A percentile compares a stretch with the other conserved stretches of the same genome.
Conservation (phyloP, 2,329 filamentous ascomycete species). For the Botrytis cinerea region DNA sequence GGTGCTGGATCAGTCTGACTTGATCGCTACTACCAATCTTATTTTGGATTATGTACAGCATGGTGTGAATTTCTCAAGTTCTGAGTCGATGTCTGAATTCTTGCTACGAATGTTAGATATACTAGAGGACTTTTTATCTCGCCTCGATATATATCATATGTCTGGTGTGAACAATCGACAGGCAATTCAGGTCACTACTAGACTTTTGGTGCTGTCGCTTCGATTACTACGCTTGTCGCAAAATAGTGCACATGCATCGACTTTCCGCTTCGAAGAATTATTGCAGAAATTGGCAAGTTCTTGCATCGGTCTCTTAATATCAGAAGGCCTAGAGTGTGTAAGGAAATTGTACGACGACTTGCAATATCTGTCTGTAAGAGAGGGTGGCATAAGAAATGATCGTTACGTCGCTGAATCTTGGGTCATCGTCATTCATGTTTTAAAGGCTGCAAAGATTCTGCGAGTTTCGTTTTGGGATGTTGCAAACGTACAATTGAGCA, state of each 20-base stretch:
- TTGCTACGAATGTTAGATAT: conserved; percentile 38
- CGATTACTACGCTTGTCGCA: conserved; percentile 49
- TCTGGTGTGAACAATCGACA: conserved; percentile 2
- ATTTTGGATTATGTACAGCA: conserved; percentile 40
- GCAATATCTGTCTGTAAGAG: conserved; percentile 48
- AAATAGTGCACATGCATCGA: conserved; percentile 24
- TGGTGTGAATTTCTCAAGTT: conserved; percentile 30
- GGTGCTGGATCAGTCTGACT: conserved; percentile 21
- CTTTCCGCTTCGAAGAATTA: conserved; percentile 51
- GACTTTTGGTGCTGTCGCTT: conserved; percentile 43
- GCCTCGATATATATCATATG: conserved; percentile 22
- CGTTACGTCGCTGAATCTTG: conserved; percentile 54
- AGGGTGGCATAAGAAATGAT: conserved; percentile 54
- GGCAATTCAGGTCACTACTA: conserved; percentile 30
- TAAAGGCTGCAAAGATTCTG: conserved; percentile 54
- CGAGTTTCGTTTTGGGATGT: conserved; percentile 63
- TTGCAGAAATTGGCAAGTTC: conserved; percentile 48
- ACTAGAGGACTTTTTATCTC: conserved; percentile 34
- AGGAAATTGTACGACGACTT: conserved; percentile 52
- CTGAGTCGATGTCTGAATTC: conserved; percentile 31
- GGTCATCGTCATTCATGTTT: conserved; percentile 57
- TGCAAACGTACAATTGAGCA: conserved; percentile 48
- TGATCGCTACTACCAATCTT: conserved; percentile 29
- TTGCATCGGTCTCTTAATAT: conserved; percentile 47
- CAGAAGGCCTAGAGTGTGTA: conserved; percentile 48